Percentiles rank a stretch among this genome's conserved stretches.
phyloP scores from a whole-genome alignment of 1,139 yeast genomes.

The Suhomyces chickasaworum region DNA sequence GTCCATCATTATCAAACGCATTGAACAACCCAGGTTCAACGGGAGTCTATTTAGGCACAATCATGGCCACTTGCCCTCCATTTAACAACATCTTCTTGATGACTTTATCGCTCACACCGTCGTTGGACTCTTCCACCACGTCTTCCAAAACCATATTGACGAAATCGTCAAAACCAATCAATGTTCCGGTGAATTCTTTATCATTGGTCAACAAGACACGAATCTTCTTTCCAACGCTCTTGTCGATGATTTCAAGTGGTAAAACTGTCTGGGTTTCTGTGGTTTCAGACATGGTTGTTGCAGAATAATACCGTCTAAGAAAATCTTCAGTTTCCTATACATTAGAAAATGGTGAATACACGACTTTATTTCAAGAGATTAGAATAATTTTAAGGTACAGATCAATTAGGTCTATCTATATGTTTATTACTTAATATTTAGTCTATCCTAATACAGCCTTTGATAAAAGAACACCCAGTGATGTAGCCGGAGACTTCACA shows the following conservation, averaged over 20 bases:
- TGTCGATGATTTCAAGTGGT: conserved; percentile 87
- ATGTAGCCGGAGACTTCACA: neutral
- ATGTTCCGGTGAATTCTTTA: conserved; percentile 79
- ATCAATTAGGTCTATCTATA: neutral
- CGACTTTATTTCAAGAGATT: neutral
- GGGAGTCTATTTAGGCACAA: conserved; percentile 22
- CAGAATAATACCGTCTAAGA: conserved; percentile 5
- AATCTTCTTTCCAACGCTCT: conserved; percentile 77
- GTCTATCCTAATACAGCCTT: conserved; percentile 2
- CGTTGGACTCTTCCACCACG: conserved; percentile 59
- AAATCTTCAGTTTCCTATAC: neutral
- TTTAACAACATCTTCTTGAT: conserved; percentile 75
- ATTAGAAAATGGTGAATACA: conserved; percentile 1
- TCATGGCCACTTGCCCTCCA: conserved; percentile 88
- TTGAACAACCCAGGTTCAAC: neutral
- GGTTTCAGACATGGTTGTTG: conserved; percentile 11
- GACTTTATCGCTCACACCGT: conserved; percentile 40
- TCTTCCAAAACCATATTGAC: conserved; percentile 89
- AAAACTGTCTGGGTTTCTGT: conserved; percentile 35
- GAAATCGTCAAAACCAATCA: conserved; percentile 92
- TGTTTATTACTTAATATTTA: neutral
- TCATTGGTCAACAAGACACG: conserved; percentile 77
- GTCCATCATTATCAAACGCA: neutral
- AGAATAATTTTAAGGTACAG: neutral
- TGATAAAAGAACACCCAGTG: conserved; percentile 9